Evolutionary conservation across 2,329 filamentous ascomycete genomes (phyloP), one percentile per base, ranked within the genome.

Genomic region (Ophiostoma sp.): DNA sequence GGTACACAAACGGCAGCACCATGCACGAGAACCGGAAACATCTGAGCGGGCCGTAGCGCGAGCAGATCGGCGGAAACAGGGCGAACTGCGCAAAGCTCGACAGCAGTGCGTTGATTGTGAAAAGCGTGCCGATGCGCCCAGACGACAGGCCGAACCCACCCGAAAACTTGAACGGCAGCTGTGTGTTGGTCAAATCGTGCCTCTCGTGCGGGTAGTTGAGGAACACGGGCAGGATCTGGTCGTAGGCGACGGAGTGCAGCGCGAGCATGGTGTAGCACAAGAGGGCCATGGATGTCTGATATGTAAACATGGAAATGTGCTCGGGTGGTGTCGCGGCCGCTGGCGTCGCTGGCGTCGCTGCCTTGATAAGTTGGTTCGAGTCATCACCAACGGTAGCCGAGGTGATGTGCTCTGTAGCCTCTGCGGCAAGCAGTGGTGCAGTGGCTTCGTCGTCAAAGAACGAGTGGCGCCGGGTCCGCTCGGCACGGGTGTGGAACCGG

Each of bases 191-290:
- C 64, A 84, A 78, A 45, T 84, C 78, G 4, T 81, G 77, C 4
- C 82, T 75, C 73, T 87, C 82, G 0, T 78, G 78, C 0, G 90
- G 89, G 72, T 92, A 89, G 78, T 96, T 91, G 74, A 97, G 84
- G 76, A 96, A 96, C 0, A 97, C 92, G 3, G 93, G 91, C 1
- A 98, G 85, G 2, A 94, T 83, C 75, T 96, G 93, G 77, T 98
- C 94, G 75, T 88, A 97, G 0, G 92, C 88, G 52, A 96, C 87
- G 0, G 87, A 88, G 77, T 97, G 93, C 65, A 96, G 83, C 0
- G 92, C 90, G 18, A 98, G 82, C 65, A 95, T 82, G 1, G 89
- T 89, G 77, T 98, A 97, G 0, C 89, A 84, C 1, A 91, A 71
- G 1, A 98, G 82, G 72, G 71, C 75, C 73, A 73, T 74, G 58